Evolutionary conservation across 805 yeast genomes (phyloP), one percentile per base, ranked within the genome.

Genomic region (Barnettozyma wickerhamii): DNA sequence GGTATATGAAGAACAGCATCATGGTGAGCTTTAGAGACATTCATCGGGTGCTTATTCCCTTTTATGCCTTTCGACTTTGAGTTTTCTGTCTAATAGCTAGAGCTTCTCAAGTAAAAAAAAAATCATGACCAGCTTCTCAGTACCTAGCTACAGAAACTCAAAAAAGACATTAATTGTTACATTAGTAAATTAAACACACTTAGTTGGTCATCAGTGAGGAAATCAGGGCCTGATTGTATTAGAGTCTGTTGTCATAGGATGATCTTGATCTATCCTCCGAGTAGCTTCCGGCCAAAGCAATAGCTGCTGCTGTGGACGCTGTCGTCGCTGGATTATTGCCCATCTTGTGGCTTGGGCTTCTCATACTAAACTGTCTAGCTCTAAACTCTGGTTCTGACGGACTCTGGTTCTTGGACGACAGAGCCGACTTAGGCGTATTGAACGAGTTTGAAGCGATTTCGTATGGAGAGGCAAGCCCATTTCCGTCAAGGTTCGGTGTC

Each of bases 391-490:
- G 7, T 18, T 48, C 52, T 12, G 43, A 34, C n/a, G 56, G 51
- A 19, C 54, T 48, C 21, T 42, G 47, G 38, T 17, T 23, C 6
- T 40, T 28, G 6, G 53, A 37, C 1, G 55, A 47, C 6, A 33
- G 6, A 14, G 37, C 48, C 2, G 64, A 53, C 46, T 68, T 71
- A 2, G 84, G 82, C 0, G 85, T 72, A 15, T 26, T 28, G 37
- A 73, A 55, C 23, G 75, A 53, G 1, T 85, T 86, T 0, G 84
- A 75, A 0, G 86, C 84, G 43, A 81, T 59, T 34, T 81, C 64
- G 49, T 79, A 83, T 2, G 89, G 88, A 6, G 88, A 80, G 0
- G 81, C 72, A 56, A 82, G 75, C 0, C 87, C 87, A 28, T 52
- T 41, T 28, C 38, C 37, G 7, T 38, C 41, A 5, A 48, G n/a